These are phyloP conservation scores for Trametes hirsuta DNA, from an alignment of 1,284 basidiomycete species.

Conservation along the genomic window DNA sequence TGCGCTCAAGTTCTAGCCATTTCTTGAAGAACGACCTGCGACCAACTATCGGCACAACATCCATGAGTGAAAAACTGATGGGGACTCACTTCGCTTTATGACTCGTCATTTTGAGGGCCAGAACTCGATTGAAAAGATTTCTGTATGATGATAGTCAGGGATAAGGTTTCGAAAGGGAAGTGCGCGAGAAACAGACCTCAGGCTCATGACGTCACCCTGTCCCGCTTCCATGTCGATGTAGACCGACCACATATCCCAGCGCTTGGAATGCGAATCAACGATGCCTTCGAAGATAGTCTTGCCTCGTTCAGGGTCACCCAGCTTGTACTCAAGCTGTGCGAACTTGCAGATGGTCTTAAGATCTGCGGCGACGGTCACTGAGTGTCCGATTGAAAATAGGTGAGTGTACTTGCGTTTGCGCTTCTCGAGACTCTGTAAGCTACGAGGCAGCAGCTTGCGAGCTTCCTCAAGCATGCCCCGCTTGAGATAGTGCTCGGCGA, in stretches of 20 bases:
- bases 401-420: slow-evolving; percentile 77
- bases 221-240: slow-evolving; percentile 96
- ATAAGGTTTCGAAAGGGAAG: neutral
- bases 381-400: neutral
- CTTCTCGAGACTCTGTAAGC: slow-evolving; percentile 92
- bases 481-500: slow-evolving; percentile 81
- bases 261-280: slow-evolving; percentile 91
- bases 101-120: slow-evolving; percentile 86
- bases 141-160: slow-evolving; percentile 40
- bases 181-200: slow-evolving; percentile 52
- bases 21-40: slow-evolving; percentile 93
- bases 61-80: no score
- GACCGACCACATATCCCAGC: slow-evolving; percentile 94
- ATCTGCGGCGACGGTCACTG: slow-evolving; percentile 52
- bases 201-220: slow-evolving; percentile 74
- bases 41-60: neutral
- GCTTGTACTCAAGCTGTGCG: slow-evolving; percentile 93
- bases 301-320: slow-evolving; percentile 93
- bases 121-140: slow-evolving; percentile 82
- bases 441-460: slow-evolving; percentile 85
- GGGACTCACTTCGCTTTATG: slow-evolving; percentile 87
- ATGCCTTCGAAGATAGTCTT: slow-evolving; percentile 97
- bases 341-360: slow-evolving; percentile 94
- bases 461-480: slow-evolving; percentile 78
- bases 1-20: slow-evolving; percentile 90